These are phyloP conservation scores for Trichoderma sp. DNA, from an alignment of 2,329 filamentous ascomycete genomes.

Conservation along the genomic window DNA sequence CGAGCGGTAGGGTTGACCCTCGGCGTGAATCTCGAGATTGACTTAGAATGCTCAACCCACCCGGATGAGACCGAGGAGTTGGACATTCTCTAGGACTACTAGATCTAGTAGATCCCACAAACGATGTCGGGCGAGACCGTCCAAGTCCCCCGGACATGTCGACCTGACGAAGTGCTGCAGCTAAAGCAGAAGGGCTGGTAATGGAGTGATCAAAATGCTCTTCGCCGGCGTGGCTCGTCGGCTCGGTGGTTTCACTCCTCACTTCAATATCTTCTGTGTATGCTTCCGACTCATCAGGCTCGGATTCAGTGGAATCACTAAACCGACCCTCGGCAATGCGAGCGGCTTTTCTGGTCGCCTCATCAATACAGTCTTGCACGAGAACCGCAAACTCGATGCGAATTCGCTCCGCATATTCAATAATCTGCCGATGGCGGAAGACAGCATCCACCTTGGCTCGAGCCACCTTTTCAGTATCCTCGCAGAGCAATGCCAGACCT, in stretches of 20 bases:
- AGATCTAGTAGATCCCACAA: conserved; percentile 73
- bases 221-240: conserved; percentile 37
- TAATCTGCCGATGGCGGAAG: conserved; percentile 83
- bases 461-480: conserved; percentile 82
- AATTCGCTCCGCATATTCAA: conserved; percentile 95
- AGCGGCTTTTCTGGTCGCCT: conserved; percentile 84
- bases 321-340: conserved; percentile 81
- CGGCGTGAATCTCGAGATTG: conserved; percentile 66
- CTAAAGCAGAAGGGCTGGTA: conserved; percentile 50
- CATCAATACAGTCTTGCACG: conserved; percentile 93
- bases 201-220: conserved; percentile 42
- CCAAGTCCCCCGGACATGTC: conserved; percentile 31
- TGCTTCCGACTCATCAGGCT: conserved; percentile 41
- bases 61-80: conserved; percentile 81
- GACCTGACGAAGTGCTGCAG: conserved; percentile 49
- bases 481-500: conserved; percentile 80
- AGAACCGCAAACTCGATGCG: conserved; percentile 89
- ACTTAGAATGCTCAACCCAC: conserved; percentile 53
- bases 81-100: conserved; percentile 88
- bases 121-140: conserved; percentile 49
- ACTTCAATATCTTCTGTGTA: conserved; percentile 26
- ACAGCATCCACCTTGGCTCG: conserved; percentile 91
- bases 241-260: conserved; percentile 39
- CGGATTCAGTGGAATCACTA: conserved; percentile 69
- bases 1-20: conserved; percentile 68